Base-by-base conservation (phyloP, 306 rosid genomes). In the Albizia julibrissin region DNA sequence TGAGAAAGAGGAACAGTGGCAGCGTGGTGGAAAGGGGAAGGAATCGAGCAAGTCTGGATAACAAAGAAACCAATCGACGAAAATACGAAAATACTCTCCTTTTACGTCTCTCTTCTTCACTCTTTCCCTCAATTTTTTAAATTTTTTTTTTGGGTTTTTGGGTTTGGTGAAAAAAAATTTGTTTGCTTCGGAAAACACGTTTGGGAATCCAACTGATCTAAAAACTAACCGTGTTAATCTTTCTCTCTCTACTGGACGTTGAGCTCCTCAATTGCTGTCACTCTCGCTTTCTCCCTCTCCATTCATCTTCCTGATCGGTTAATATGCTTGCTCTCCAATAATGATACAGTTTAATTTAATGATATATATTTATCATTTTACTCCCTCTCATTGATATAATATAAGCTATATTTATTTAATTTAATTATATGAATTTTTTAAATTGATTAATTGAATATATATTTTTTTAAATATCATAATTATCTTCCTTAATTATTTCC, bases 21-120 rank as follows among this genome's bases (percentile, higher is more conserved):
- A 46, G 82, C 85, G 86, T 66, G 71, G 43, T 24, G 18, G 69
- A 31, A 27, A 74, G 42, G 81, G 40, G 52, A 39, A 11, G n/a
- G 40, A n/a, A 62, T 62, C 33, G 76, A 68, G 39, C 18, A 24
- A 79, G 56, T 29, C 81, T 61, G 88, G 94, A 90, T 91, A 87
- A 93, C 54, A 82, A 64, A 72, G 79, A 34, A 58, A 75, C 33
- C 79, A 80, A 19, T 52, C 73, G 39, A 16, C 0, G 78, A 13
- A 62, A 29, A 15, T 10, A 65, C 16, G 34, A 72, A 22, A 78
- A 73, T 49, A 27, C 34, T 26, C 73, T 40, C 47, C 72, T 84
- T 77, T 86, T 78, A 83, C 84, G 87, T 82, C 88, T 83, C 81
- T 69, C 29, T 10, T 74, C 44, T 81, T 71, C 72, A 52, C n/a